Conservation (phyloP, 495 filamentous ascomycete genomes). For the Podospora sp. region DNA sequence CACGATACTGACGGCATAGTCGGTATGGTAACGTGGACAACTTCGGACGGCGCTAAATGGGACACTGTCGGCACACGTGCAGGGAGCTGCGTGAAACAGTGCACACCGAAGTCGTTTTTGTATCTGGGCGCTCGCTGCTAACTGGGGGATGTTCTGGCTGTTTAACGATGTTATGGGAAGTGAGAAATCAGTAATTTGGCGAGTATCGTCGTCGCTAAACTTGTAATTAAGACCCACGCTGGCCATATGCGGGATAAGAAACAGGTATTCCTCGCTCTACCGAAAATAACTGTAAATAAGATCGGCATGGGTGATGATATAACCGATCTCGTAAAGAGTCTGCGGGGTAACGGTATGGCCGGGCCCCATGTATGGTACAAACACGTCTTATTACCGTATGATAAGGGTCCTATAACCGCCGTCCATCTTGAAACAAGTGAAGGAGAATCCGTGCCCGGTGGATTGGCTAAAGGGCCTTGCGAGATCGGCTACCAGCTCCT, state of each 20-base stretch:
- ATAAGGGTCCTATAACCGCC: constrained; percentile 3
- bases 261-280: constrained; percentile 15
- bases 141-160: neutral
- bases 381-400: constrained; percentile 17
- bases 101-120: constrained; percentile 22
- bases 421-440: constrained; percentile 16
- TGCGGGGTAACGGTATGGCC: constrained; percentile 4
- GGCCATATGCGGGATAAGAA: constrained; percentile 17
- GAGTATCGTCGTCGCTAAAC: constrained; percentile 9
- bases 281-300: constrained; percentile 14
- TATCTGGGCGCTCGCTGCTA: neutral
- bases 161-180: constrained; percentile 11
- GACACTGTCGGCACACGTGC: constrained; percentile 19
- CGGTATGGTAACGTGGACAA: constrained; percentile 21
- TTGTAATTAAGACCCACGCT: neutral
- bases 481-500: constrained; percentile 13
- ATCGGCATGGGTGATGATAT: constrained; percentile 13
- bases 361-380: constrained; percentile 7
- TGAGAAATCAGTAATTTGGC: constrained; percentile 8
- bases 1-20: constrained; percentile 19
- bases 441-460: constrained; percentile 18
- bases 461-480: constrained; percentile 17
- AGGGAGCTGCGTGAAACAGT: constrained; percentile 12
- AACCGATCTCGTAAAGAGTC: constrained; percentile 16
- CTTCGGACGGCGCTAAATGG: constrained; percentile 7